Percentiles rank a stretch among this genome's conserved stretches.
Conservation (phyloP, 257 asterid species). For the Solanum chmielewskii region DNA sequence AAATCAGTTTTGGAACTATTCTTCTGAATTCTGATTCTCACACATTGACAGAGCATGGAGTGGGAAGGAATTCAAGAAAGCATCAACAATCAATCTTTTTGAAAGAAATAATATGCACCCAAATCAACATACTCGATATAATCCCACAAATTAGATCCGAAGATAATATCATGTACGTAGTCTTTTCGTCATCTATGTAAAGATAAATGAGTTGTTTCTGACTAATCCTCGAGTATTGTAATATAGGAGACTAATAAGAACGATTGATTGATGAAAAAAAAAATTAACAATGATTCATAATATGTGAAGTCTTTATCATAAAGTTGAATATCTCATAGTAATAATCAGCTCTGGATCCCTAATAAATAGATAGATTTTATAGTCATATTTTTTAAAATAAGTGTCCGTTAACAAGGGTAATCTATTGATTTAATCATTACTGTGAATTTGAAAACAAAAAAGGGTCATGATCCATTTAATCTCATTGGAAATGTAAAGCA, state of each 20-base stretch:
- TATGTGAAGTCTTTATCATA: not conserved
- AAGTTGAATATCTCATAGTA: not conserved
- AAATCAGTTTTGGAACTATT: slow-evolving; percentile 17
- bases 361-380: not conserved
- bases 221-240: too few relatives aligned
- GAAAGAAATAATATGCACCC: not conserved
- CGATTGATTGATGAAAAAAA: not conserved
- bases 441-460: not conserved
- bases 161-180: not conserved
- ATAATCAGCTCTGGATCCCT: not conserved
- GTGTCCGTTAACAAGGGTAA: not conserved
- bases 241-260: too few relatives aligned
- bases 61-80: not conserved
- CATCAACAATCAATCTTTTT: slow-evolving; percentile 4
- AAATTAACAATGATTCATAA: not conserved
- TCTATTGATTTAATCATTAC: not conserved
- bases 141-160: not conserved
- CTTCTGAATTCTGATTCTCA: slow-evolving; percentile 4
- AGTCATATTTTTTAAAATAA: not conserved
- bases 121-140: not conserved
- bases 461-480: not conserved
- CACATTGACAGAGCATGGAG: slow-evolving; percentile 9
- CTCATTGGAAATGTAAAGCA: not conserved
- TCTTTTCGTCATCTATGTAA: not conserved
- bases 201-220: not conserved